These are phyloP conservation scores for Clavispora vitiphila DNA, from an alignment of 805 yeast genomes.

Conservation along the genomic window DNA sequence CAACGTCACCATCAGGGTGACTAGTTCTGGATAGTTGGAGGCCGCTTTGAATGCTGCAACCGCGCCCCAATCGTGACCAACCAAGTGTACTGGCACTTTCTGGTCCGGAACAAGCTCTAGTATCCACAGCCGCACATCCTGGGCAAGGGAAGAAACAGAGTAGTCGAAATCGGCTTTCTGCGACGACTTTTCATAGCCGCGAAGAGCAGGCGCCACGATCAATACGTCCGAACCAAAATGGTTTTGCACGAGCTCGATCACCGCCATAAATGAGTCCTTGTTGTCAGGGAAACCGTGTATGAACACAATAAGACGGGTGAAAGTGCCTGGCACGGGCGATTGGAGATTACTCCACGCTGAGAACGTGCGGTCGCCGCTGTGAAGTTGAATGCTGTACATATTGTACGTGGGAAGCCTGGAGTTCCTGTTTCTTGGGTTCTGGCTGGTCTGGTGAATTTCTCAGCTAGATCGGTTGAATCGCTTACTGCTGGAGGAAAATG, in stretches of 20 bases:
- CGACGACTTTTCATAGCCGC: constrained; percentile 36
- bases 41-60: constrained; percentile 32
- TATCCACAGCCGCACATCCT: constrained; percentile 32
- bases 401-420: no score
- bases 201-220: constrained; percentile 28
- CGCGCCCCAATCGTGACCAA: constrained; percentile 46
- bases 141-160: constrained; percentile 25
- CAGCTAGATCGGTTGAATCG: no score
- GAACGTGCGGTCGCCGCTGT: constrained; percentile 7
- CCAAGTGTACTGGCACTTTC: constrained; percentile 29
- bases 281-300: constrained; percentile 40
- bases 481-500: no score
- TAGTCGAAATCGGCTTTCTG: constrained; percentile 22
- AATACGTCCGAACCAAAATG: constrained; percentile 18
- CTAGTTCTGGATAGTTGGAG: constrained; percentile 27
- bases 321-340: constrained; percentile 1
- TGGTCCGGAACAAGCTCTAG: constrained; percentile 14
- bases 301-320: constrained; percentile 20
- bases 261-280: constrained; percentile 22
- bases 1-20: constrained; percentile 30
- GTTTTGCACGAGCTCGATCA: constrained; percentile 18
- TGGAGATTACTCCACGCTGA: constrained; percentile 11
- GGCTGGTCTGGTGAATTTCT: no score
- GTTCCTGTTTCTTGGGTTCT: neutral
- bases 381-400: constrained; percentile 2